Percentiles rank a stretch among this genome's conserved stretches.
Evolutionary conservation across 441 rosid species (phyloP).

Genomic region (Hypseocharis bilobata): DNA sequence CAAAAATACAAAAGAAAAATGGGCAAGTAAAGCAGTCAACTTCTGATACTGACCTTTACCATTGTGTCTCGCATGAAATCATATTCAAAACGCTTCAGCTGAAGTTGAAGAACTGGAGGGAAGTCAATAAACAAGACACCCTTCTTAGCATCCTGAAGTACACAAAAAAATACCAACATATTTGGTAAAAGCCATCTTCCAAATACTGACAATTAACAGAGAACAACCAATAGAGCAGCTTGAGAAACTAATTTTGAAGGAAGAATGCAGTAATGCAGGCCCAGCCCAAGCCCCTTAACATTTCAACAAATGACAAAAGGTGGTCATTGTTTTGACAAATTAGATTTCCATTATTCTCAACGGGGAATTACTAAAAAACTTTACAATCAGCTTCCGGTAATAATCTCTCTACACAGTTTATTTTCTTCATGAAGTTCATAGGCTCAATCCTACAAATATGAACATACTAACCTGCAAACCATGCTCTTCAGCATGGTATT

Average conservation of each 20-base stretch:
- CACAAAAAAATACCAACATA: slow-evolving; percentile 8
- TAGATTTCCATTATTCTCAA: background rate
- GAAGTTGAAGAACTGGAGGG: slow-evolving; percentile 95
- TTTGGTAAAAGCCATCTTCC: background rate
- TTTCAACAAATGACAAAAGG: background rate
- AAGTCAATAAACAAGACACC: slow-evolving; percentile 86
- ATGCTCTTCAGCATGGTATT: slow-evolving; percentile 79
- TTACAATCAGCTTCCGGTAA: background rate
- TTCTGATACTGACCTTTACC: slow-evolving; percentile 62
- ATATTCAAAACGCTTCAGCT: slow-evolving; percentile 86
- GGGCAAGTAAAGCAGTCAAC: background rate
- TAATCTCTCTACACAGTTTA: background rate
- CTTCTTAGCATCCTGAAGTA: slow-evolving; percentile 81
- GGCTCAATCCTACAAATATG: background rate
- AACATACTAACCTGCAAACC: slow-evolving; percentile 65
- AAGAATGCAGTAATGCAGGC: background rate
- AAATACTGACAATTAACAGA: background rate
- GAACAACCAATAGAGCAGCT: background rate
- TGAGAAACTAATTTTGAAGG: background rate
- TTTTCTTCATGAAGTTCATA: background rate
- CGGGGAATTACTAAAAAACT: background rate
- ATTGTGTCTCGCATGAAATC: slow-evolving; percentile 79
- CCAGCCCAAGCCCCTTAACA: background rate
- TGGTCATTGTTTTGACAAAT: background rate
- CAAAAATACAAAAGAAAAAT: no score